These are phyloP conservation scores for Penicillium goetzii DNA, from an alignment of 495 filamentous ascomycete genomes.

Conservation along the genomic window DNA sequence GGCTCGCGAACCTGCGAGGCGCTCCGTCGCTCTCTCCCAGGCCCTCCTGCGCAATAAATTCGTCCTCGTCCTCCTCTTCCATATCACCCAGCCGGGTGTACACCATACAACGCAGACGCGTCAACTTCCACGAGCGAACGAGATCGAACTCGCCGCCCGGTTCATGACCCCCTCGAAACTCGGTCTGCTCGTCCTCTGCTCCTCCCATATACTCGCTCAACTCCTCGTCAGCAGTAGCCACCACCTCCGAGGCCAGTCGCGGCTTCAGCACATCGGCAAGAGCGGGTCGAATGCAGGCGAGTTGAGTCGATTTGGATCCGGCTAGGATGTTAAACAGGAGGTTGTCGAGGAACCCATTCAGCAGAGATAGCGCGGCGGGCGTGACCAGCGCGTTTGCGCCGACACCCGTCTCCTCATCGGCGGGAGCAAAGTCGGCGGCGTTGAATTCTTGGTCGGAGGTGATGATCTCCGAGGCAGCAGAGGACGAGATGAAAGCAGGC, in stretches of 20 bases:
- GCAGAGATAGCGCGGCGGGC: conserved; percentile 70
- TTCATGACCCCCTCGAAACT: conserved; percentile 56
- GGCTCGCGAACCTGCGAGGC: conserved; percentile 58
- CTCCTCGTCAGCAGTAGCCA: conserved; percentile 88
- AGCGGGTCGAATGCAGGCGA: conserved; percentile 77
- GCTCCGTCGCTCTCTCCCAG: conserved; percentile 55
- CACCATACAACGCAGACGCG: conserved; percentile 93
- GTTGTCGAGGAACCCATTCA: conserved; percentile 95
- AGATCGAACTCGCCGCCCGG: conserved; percentile 74
- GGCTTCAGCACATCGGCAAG: conserved; percentile 86
- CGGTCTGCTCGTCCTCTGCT: conserved; percentile 69
- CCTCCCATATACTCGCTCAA: conserved; percentile 83
- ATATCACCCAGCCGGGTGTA: conserved; percentile 95
- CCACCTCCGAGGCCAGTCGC: conserved; percentile 83
- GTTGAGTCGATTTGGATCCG: conserved; percentile 76
- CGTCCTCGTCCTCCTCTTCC: conserved; percentile 96
- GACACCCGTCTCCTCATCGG: conserved; percentile 63
- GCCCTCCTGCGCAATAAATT: conserved; percentile 73
- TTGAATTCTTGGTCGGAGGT: conserved; percentile 82
- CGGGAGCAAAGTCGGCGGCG: conserved; percentile 65
- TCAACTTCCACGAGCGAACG: conserved; percentile 86
- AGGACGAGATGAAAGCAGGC: conserved; percentile 85
- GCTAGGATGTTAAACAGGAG: conserved; percentile 86
- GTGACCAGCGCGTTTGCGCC: conserved; percentile 67
- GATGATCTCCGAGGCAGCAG: conserved; percentile 89